Percentiles rank a stretch among this genome's conserved stretches.
phyloP scores from a whole-genome alignment of 2,329 filamentous ascomycete species.

The Rachicladosporium sp. region DNA sequence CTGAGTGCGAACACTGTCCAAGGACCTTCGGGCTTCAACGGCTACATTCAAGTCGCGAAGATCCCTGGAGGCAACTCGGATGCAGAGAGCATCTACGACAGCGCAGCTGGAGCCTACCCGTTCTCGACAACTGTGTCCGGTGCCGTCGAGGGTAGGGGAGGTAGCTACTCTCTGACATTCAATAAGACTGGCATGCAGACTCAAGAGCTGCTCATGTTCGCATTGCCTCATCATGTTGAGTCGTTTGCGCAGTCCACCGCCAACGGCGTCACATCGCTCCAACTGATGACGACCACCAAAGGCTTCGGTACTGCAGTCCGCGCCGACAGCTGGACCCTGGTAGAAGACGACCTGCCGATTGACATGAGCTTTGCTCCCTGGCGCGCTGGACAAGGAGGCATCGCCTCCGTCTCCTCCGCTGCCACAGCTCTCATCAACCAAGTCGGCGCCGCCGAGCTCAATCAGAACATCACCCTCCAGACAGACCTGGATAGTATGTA shows the following conservation, averaged over 20 bases:
- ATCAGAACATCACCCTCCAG: slow-evolving; percentile 61
- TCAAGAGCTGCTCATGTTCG: slow-evolving; percentile 65
- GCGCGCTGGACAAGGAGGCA: slow-evolving; percentile 39
- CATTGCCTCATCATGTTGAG: slow-evolving; percentile 70
- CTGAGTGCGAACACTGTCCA: slow-evolving; percentile 53
- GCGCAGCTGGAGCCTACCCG: slow-evolving; percentile 63
- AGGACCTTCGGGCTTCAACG: slow-evolving; percentile 57
- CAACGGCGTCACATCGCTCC: slow-evolving; percentile 37
- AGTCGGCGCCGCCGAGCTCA: slow-evolving; percentile 56
- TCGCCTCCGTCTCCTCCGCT: slow-evolving; percentile 29
- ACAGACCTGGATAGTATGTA: slow-evolving; percentile 79
- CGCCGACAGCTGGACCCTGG: slow-evolving; percentile 64
- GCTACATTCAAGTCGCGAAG: slow-evolving; percentile 74
- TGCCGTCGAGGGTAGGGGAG: slow-evolving; percentile 43
- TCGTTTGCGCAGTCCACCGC: slow-evolving; percentile 54
- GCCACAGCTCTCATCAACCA: slow-evolving; percentile 39
- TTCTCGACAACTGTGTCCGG: slow-evolving; percentile 53
- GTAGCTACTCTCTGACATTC: slow-evolving; percentile 64
- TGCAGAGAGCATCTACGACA: slow-evolving; percentile 61
- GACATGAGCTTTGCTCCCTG: slow-evolving; percentile 71
- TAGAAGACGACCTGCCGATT: slow-evolving; percentile 59
- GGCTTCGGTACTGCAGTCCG: slow-evolving; percentile 62
- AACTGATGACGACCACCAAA: slow-evolving; percentile 73
- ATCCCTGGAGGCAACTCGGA: slow-evolving; percentile 41
- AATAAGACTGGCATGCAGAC: slow-evolving; percentile 52